phyloP scores from a whole-genome alignment of 768 basidiomycete genomes.

The Pleurotus tuber-regium region DNA sequence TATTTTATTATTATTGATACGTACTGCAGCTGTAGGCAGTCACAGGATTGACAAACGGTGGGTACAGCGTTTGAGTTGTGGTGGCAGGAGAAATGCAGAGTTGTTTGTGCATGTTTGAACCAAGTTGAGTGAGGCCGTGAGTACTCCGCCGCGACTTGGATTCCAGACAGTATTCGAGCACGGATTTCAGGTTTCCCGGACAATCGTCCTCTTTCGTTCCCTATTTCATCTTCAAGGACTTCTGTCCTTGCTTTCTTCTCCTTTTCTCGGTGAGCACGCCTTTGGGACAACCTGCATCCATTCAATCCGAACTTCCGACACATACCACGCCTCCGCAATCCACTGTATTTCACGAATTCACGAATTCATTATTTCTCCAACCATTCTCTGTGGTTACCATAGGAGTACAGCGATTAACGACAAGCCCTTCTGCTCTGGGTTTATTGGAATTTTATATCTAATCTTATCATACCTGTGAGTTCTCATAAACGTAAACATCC shows the following conservation, averaged over 20 bases:
- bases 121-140: slow-evolving; percentile 5
- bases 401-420: background rate
- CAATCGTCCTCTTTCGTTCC: slow-evolving; percentile 3
- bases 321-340: slow-evolving; percentile 2
- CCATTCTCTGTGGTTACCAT: background rate
- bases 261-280: background rate
- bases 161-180: background rate
- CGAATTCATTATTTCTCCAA: background rate
- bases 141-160: background rate
- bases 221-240: background rate
- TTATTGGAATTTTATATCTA: slow-evolving; percentile 3
- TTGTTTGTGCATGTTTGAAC: slow-evolving; percentile 5
- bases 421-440: background rate
- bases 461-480: slow-evolving; percentile 11
- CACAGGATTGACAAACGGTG: too few species aligned
- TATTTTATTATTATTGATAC: too few species aligned
- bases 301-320: too few species aligned
- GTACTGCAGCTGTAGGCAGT: too few species aligned
- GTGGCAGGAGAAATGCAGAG: slow-evolving; percentile 6
- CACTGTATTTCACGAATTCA: slow-evolving; percentile 7
- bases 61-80: too few species aligned
- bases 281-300: background rate
- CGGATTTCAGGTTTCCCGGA: background rate
- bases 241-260: background rate
- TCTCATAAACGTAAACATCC: background rate